These are phyloP conservation scores for Lojkania enalia DNA, from an alignment of 2,329 filamentous ascomycete species.

Conservation along the genomic window DNA sequence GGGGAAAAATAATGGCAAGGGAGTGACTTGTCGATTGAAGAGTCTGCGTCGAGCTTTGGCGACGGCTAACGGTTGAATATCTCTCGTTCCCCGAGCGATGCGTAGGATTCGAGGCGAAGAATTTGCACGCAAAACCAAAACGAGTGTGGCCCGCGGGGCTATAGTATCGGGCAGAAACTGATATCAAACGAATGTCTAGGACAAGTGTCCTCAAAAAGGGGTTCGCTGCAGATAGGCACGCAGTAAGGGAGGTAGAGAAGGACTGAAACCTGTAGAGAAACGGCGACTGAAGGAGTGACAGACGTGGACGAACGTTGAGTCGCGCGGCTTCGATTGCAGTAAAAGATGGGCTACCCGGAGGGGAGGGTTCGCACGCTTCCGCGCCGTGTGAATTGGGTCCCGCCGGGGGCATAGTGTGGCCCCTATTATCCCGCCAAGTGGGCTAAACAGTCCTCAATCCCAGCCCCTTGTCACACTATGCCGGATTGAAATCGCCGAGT, in stretches of 20 bases:
- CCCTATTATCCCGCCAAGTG: slow-evolving; percentile 33
- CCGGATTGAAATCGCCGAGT: slow-evolving; percentile 6
- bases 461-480: slow-evolving; percentile 16
- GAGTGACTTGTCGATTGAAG: slow-evolving; percentile 12
- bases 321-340: slow-evolving; percentile 23
- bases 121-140: slow-evolving; percentile 21
- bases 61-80: slow-evolving; percentile 11
- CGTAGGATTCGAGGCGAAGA: slow-evolving; percentile 11
- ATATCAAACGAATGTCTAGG: slow-evolving; percentile 44
- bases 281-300: slow-evolving; percentile 28
- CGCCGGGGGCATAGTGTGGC: slow-evolving; percentile 33
- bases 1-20: slow-evolving; percentile 2
- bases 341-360: slow-evolving; percentile 28
- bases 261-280: slow-evolving; percentile 40
- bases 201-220: slow-evolving; percentile 28
- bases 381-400: slow-evolving; percentile 29
- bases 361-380: slow-evolving; percentile 30
- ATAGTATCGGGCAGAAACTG: slow-evolving; percentile 28
- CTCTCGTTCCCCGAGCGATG: slow-evolving; percentile 1
- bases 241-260: slow-evolving; percentile 23
- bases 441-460: slow-evolving; percentile 24
- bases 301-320: slow-evolving; percentile 29
- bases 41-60: slow-evolving; percentile 17
- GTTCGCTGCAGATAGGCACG: slow-evolving; percentile 28
- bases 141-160: slow-evolving; percentile 30